Percentiles rank a stretch among this genome's conserved stretches.
These are phyloP conservation scores for Protomyces inundatus DNA, from an alignment of 1,139 yeast species.

Conservation along the genomic window DNA sequence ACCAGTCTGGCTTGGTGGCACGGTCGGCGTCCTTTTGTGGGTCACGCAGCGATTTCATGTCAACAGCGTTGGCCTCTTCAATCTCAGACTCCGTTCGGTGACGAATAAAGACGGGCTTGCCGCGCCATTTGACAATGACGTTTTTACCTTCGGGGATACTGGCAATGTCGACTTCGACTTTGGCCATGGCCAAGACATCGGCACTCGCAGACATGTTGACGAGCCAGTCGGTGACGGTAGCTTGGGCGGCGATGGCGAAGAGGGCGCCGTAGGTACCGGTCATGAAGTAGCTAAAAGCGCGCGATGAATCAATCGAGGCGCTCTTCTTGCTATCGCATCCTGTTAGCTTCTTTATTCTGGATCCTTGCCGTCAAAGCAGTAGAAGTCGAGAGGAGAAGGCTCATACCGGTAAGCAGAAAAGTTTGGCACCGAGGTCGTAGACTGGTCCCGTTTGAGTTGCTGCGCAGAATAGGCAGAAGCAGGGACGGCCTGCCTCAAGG, in stretches of 20 bases:
- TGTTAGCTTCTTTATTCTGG: background rate
- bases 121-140: slow-evolving; percentile 98
- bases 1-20: slow-evolving; percentile 96
- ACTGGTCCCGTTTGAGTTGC: slow-evolving; percentile 14
- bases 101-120: slow-evolving; percentile 98
- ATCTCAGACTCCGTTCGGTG: slow-evolving; percentile 95
- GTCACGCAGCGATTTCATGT: slow-evolving; percentile 74
- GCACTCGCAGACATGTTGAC: slow-evolving; percentile 96
- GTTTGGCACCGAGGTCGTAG: slow-evolving; percentile 28
- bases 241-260: slow-evolving; percentile 94
- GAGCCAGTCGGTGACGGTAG: slow-evolving; percentile 82
- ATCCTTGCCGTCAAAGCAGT: background rate
- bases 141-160: slow-evolving; percentile 97
- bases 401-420: slow-evolving; percentile 28
- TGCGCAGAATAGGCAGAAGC: slow-evolving; percentile 7
- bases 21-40: slow-evolving; percentile 92
- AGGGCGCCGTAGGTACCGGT: slow-evolving; percentile 94
- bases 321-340: slow-evolving; percentile 8
- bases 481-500: slow-evolving; percentile 3
- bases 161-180: slow-evolving; percentile 92
- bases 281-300: slow-evolving; percentile 93
- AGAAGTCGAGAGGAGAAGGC: background rate
- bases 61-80: slow-evolving; percentile 84
- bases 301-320: slow-evolving; percentile 50
- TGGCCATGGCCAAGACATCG: slow-evolving; percentile 98